These are phyloP conservation scores for Fomitopsis pinicola DNA, from an alignment of 1,284 basidiomycete genomes.

Conservation along the genomic window DNA sequence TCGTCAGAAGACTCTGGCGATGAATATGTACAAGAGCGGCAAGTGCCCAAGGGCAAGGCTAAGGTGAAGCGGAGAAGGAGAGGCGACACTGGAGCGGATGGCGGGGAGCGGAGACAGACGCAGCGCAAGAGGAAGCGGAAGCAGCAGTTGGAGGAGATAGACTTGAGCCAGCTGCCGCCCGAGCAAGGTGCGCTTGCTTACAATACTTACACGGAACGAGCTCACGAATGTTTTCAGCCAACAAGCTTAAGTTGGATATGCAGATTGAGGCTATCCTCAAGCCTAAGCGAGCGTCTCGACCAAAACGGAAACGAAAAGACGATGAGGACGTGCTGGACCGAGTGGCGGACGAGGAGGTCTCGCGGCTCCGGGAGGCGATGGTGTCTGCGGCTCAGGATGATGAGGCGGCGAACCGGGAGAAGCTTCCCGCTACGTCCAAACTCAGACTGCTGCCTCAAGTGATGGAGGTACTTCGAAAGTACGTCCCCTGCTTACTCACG, in stretches of 20 bases:
- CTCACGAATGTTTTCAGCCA: constrained; percentile 35
- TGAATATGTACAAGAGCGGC: constrained; percentile 59
- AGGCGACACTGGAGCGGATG: constrained; percentile 35
- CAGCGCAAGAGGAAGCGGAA: constrained; percentile 38
- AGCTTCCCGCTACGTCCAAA: constrained; percentile 85
- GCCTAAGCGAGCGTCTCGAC: constrained; percentile 61
- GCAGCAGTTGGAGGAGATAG: constrained; percentile 45
- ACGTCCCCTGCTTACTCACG: constrained; percentile 27
- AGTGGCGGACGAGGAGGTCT: constrained; percentile 91
- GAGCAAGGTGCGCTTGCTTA: constrained; percentile 55
- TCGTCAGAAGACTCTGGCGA: constrained; percentile 65
- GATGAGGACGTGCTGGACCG: constrained; percentile 80
- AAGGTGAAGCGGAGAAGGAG: constrained; percentile 39
- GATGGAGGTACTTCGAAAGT: constrained; percentile 95
- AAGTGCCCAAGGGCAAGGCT: constrained; percentile 32
- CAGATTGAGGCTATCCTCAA: constrained; percentile 85
- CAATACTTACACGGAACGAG: background rate
- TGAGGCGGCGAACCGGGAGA: constrained; percentile 74
- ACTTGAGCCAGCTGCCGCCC: constrained; percentile 61
- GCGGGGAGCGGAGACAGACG: constrained; percentile 32
- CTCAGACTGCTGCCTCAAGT: constrained; percentile 84
- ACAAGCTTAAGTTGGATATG: constrained; percentile 61
- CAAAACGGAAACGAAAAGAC: constrained; percentile 68
- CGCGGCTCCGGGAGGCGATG: constrained; percentile 83
- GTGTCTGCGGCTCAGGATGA: constrained; percentile 84